phyloP scores from a whole-genome alignment of 179 eudicot genomes.

The Pouteria campechiana region DNA sequence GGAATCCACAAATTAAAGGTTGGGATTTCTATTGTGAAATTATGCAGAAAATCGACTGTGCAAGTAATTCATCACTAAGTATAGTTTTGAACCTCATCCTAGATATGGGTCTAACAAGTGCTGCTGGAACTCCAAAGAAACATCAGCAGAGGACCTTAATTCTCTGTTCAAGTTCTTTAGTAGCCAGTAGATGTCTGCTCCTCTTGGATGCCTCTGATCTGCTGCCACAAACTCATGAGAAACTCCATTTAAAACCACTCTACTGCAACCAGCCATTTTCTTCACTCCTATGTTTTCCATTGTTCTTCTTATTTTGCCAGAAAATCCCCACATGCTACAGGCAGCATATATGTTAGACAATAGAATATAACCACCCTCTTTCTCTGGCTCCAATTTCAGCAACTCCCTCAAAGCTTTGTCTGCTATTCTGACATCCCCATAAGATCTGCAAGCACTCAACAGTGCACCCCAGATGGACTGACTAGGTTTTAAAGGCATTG shows the following conservation, averaged over 20 bases:
- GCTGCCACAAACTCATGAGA: slow-evolving; percentile 76
- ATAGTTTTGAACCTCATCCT: no score
- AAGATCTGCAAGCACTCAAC: slow-evolving; percentile 71
- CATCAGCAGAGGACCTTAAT: background rate
- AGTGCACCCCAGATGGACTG: slow-evolving; percentile 64
- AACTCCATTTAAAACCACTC: slow-evolving; percentile 72
- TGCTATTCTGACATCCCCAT: slow-evolving; percentile 40
- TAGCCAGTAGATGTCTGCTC: slow-evolving; percentile 4
- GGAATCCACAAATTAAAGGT: no score
- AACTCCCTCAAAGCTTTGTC: slow-evolving; percentile 37
- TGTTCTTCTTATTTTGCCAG: slow-evolving; percentile 29
- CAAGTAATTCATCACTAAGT: no score
- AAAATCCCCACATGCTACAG: slow-evolving; percentile 55
- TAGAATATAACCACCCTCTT: slow-evolving; percentile 36
- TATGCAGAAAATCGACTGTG: no score
- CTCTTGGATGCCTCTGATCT: slow-evolving; percentile 47
- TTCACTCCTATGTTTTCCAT: slow-evolving; percentile 33
- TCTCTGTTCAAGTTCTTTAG: background rate
- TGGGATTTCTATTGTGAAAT: no score
- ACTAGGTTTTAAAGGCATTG: slow-evolving; percentile 68
- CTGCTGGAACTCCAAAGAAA: background rate
- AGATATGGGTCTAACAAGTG: no score
- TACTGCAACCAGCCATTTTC: slow-evolving; percentile 61
- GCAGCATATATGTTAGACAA: slow-evolving; percentile 59
- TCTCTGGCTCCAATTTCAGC: slow-evolving; percentile 17